phyloP scores from a whole-genome alignment of 169 alveolate genomes.

The Plasmodium coatneyi region DNA sequence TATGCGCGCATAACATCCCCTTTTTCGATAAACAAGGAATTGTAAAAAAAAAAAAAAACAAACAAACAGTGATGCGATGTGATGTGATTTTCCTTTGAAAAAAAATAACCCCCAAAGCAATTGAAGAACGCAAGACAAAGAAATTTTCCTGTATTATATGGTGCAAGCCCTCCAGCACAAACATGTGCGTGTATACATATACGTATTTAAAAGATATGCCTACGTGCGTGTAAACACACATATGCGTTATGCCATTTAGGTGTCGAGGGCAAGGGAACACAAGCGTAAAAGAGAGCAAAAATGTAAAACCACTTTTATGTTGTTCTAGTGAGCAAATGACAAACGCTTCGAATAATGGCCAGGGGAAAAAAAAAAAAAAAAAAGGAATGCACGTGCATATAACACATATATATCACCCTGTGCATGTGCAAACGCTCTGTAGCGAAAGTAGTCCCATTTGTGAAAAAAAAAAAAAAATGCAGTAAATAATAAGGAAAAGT shows the following conservation, averaged over 20 bases:
- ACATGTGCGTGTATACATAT: not conserved
- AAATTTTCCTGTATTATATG: not conserved
- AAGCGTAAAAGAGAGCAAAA: not conserved
- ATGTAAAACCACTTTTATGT: not conserved
- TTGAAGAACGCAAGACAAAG: not conserved
- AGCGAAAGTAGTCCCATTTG: not conserved
- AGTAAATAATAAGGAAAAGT: not conserved
- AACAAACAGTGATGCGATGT: not conserved
- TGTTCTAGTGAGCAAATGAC: not conserved
- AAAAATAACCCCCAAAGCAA: not conserved
- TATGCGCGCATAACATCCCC: not conserved
- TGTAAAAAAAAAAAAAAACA: not conserved
- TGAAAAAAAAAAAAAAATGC: not conserved
- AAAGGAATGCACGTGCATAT: not conserved
- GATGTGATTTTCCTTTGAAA: not conserved
- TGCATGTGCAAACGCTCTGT: not conserved
- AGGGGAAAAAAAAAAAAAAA: constrained; percentile 6
- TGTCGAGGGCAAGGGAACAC: not conserved
- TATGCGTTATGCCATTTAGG: not conserved
- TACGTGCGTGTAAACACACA: constrained; percentile 5
- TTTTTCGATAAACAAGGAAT: not conserved
- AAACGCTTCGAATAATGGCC: not conserved
- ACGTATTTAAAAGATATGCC: not conserved
- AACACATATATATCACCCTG: not conserved
- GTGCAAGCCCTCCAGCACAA: not conserved